Percentiles rank a stretch among this genome's conserved stretches.
Conservation (phyloP, 345 rosid species). For the Ceriops zippeliana region DNA sequence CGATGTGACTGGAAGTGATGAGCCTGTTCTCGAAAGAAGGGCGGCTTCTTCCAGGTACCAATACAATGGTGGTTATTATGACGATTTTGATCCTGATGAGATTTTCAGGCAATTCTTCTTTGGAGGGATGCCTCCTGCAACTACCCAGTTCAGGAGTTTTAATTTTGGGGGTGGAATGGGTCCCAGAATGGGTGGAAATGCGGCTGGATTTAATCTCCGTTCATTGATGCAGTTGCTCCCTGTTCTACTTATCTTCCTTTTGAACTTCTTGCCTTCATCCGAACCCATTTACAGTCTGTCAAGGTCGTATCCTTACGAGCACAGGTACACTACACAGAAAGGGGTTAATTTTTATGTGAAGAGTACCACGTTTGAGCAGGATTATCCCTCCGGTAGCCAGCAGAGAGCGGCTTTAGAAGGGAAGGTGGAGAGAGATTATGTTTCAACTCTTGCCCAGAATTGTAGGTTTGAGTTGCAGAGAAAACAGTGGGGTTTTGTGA, state of each 20-base stretch:
- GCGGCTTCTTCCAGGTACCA: slow-evolving; percentile 32
- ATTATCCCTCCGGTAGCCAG: slow-evolving; percentile 48
- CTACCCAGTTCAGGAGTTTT: slow-evolving; percentile 64
- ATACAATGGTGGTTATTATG: slow-evolving; percentile 49
- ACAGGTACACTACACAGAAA: slow-evolving; percentile 60
- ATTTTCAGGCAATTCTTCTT: slow-evolving; percentile 89
- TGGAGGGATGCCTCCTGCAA: slow-evolving; percentile 76
- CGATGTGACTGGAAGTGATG: slow-evolving; percentile 74
- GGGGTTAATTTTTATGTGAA: slow-evolving; percentile 86
- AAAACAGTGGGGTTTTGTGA: slow-evolving; percentile 80
- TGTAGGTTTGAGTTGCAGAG: slow-evolving; percentile 85
- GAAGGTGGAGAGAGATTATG: slow-evolving; percentile 75
- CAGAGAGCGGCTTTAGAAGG: slow-evolving; percentile 52
- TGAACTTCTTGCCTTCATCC: slow-evolving; percentile 72
- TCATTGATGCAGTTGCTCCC: slow-evolving; percentile 75
- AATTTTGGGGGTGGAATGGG: slow-evolving; percentile 67
- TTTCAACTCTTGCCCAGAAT: slow-evolving; percentile 59
- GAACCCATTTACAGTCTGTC: slow-evolving; percentile 68
- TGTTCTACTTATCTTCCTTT: slow-evolving; percentile 60
- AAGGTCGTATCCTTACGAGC: slow-evolving; percentile 66
- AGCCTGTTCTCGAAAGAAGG: slow-evolving; percentile 51
- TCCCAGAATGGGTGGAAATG: slow-evolving; percentile 46
- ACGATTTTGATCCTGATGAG: slow-evolving; percentile 88
- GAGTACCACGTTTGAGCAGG: slow-evolving; percentile 70
- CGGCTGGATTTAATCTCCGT: slow-evolving; percentile 61